Evolutionary conservation across 2,329 filamentous ascomycete genomes (phyloP).

Genomic region (Penicillium sp.): DNA sequence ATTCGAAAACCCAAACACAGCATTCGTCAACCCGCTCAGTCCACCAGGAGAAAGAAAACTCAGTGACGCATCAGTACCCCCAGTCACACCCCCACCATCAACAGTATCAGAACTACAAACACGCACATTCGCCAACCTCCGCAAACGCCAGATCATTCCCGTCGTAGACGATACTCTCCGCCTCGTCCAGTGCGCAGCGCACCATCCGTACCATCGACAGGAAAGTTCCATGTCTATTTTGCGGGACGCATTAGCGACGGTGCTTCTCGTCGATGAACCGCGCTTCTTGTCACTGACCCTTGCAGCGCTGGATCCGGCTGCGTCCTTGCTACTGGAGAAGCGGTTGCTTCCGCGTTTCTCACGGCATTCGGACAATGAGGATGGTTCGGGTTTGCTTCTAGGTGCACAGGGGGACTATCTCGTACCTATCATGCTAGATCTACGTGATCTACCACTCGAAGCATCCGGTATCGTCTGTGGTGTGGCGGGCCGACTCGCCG

Average conservation of each 20-base stretch:
- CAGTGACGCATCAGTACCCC: constrained; percentile 43
- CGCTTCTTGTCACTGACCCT: constrained; percentile 58
- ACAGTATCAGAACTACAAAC: constrained; percentile 79
- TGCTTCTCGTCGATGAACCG: constrained; percentile 49
- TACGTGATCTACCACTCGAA: constrained; percentile 79
- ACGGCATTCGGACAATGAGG: constrained; percentile 61
- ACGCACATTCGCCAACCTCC: constrained; percentile 84
- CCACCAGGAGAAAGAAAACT: constrained; percentile 38
- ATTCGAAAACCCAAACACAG: constrained; percentile 73
- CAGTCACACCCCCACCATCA: constrained; percentile 76
- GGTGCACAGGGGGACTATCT: constrained; percentile 72
- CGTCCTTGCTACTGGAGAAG: constrained; percentile 54
- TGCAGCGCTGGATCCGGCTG: constrained; percentile 52
- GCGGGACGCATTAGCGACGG: constrained; percentile 46
- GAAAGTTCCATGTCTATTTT: constrained; percentile 48
- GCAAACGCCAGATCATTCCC: constrained; percentile 75
- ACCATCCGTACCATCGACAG: constrained; percentile 51
- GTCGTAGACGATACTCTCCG: constrained; percentile 71
- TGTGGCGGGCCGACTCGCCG: constrained; percentile 80
- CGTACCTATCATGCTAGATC: constrained; percentile 86
- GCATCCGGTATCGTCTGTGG: constrained; percentile 95
- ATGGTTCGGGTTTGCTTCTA: constrained; percentile 71
- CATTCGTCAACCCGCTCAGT: constrained; percentile 64
- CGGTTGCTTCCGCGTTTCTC: constrained; percentile 67
- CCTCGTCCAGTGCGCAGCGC: constrained; percentile 82